phyloP scores from a whole-genome alignment of 345 rosid species.

The Linum trigynum region DNA sequence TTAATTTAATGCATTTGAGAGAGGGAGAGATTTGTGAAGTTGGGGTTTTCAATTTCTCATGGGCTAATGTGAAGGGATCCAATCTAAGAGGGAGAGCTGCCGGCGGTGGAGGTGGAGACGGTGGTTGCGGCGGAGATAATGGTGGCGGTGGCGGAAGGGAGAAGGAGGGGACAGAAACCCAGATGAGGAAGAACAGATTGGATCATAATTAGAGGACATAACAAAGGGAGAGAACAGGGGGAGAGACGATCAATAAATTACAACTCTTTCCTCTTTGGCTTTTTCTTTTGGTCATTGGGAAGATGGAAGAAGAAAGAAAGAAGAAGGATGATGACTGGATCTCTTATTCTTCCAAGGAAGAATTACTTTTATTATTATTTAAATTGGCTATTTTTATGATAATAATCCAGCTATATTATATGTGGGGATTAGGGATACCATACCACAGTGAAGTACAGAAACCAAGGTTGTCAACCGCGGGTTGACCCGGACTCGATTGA shows the following conservation, averaged over 20 bases:
- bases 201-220: slow-evolving; percentile 5
- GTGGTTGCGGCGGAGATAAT: background rate
- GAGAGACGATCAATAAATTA: background rate
- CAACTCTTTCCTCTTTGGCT: background rate
- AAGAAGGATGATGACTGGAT: background rate
- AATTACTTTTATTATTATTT: background rate
- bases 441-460: background rate
- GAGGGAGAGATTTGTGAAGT: background rate
- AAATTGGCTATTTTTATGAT: background rate
- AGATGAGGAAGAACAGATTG: slow-evolving; percentile 6
- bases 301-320: too few species aligned
- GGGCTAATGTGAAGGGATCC: slow-evolving; percentile 35
- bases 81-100: slow-evolving; percentile 43
- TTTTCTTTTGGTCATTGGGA: background rate
- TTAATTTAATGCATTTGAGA: background rate
- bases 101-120: slow-evolving; percentile 9
- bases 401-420: background rate
- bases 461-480: too few species aligned
- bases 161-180: slow-evolving; percentile 19
- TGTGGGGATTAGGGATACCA: background rate
- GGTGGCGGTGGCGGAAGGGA: background rate
- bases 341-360: background rate
- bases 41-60: background rate
- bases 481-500: too few species aligned
- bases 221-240: background rate